phyloP scores from a whole-genome alignment of 768 basidiomycete genomes.

The Roridomyces roridus region DNA sequence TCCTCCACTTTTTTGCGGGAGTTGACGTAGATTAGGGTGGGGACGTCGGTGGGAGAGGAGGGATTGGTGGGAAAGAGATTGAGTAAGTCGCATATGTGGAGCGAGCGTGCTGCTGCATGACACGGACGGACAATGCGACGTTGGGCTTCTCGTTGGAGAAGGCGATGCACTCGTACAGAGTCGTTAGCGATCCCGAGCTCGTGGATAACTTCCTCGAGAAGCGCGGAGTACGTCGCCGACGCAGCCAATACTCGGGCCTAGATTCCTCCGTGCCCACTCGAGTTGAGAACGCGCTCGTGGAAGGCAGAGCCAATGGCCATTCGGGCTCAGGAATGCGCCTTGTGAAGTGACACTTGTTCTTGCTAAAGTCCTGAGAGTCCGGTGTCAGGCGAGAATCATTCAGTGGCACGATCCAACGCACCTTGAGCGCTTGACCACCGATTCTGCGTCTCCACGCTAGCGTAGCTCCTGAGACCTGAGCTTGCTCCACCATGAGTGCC shows the following conservation, averaged over 20 bases:
- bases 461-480: background rate
- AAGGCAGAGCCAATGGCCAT: background rate
- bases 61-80: no score
- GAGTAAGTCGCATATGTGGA: no score
- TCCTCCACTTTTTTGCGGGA: background rate
- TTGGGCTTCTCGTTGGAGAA: constrained; percentile 13
- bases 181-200: background rate
- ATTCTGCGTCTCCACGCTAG: background rate
- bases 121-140: constrained; percentile 11
- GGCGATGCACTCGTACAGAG: background rate
- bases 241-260: background rate
- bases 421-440: no score
- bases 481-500: background rate
- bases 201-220: background rate
- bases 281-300: background rate
- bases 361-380: background rate
- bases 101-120: constrained; percentile 10
- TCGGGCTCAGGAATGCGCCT: background rate
- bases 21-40: background rate
- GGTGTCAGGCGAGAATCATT: background rate
- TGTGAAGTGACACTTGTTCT: background rate
- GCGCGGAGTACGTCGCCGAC: no score
- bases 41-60: constrained; percentile 11
- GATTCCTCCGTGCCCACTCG: background rate
- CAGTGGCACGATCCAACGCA: background rate